Base-by-base conservation (phyloP, 768 basidiomycete species). In the Tylopilus subfusipes region DNA sequence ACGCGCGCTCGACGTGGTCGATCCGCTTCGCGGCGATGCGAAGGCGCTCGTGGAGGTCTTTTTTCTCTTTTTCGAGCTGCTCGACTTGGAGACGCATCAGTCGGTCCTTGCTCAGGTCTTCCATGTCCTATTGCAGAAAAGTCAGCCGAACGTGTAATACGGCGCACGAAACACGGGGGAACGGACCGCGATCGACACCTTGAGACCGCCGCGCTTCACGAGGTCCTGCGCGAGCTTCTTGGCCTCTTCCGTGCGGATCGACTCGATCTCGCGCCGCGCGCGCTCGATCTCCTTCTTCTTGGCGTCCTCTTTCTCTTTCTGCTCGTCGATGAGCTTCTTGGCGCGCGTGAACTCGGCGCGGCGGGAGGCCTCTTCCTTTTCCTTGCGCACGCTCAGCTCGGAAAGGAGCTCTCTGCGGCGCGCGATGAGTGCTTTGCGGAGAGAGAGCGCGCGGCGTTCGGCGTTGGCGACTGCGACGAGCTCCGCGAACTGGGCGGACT, bases 1-100 rank as follows among this genome's bases (percentile, higher is more conserved):
- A 90, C 1, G 95, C 94, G 50, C 94, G 92, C 73, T 98, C 96
- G 68, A 90, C 69, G 73, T 99, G 96, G 67, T 98, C 97, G 62
- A 98, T 82, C 24, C 94, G 88, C 74, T 98, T 98, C 34, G 85
- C 69, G 42, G 86, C 80, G 59, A 95, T 82, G 22, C 93, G 86
- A 45, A 96, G 78, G 21, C 88, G 82, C 63, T 93, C 90, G 53
- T 79, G 80, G 59, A 91, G 76, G 61, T 93, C 90, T 63, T 84
- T 87, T 79, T 94, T 96, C 75, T 98, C 95, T 75, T 96, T 97
- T 75, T 97, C 97, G 42, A 98, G 79, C 67, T 98, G 93, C 60
- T 93, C 86, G 34, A 97, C 93, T 70, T 97, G 94, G 61, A 97
- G 82, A 29, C 81, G 82, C 70, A 98, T 87, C 57, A 98, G 82